Base-by-base conservation (phyloP, 2,329 filamentous ascomycete genomes). In the Endoconidiophora polonica region DNA sequence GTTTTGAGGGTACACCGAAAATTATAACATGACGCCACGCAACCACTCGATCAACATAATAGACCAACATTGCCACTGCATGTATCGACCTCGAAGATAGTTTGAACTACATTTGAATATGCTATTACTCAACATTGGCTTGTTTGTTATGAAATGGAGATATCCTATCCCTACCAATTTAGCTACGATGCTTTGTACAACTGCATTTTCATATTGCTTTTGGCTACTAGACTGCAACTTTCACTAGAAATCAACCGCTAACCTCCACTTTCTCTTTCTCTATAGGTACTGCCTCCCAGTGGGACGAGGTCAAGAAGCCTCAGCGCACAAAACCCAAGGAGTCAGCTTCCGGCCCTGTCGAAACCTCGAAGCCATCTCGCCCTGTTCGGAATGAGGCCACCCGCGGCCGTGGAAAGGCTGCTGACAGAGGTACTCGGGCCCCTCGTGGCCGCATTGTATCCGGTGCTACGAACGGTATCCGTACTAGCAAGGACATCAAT, bases 301-400 rank as follows among this genome's bases (percentile, higher is more conserved):
- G 86, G 77, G 81, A 80, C 58, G 83, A 90, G 64, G 84, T 91
- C 57, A 85, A 82, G 70, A 88, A 87, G 71, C 77, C 83, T 58
- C 71, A 79, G 59, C 79, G 80, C 65, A 73, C 80, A 57, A 90
- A 88, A 74, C 70, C 72, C 55, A 83, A 83, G 65, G 77, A 84
- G 49, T 65, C 73, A 37, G 44, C 50, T 58, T 18, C 66, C 49
- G 62, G 72, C 53, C 65, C 71, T 55, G 66, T 74, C 52, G 65
- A 73, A 54, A 71, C 72, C 57, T 26, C 38, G 7, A 63, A 73
- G 62, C 64, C 71, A 56, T 64, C 70, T 57, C 73, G 81, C 53
- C 77, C 79, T 57, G 70, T 70, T 56, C 73, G 73, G 58, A 66
- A 69, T 58, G 81, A 83, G 54, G 72, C 72, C 61, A 73, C 71